Evolutionary conservation across 1,139 yeast species (phyloP).

Genomic region (Magnusiomyces paraingens): DNA sequence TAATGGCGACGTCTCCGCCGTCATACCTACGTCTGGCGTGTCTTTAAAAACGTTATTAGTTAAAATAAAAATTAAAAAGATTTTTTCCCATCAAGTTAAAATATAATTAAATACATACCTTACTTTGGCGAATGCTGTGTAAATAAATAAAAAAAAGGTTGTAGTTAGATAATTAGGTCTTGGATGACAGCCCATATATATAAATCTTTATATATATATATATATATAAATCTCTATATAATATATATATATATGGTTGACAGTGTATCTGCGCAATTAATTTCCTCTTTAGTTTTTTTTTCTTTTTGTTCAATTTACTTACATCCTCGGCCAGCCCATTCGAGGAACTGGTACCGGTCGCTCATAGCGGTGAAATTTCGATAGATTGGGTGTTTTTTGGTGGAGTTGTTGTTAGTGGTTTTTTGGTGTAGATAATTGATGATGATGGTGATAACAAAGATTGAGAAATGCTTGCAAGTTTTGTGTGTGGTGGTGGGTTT

Average conservation of each 20-base stretch:
- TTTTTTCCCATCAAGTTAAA: background rate
- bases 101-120: background rate
- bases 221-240: background rate
- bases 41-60: background rate
- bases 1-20: constrained; percentile 12
- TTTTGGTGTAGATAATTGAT: no score
- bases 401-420: background rate
- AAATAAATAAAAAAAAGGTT: background rate
- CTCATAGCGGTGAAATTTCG: background rate
- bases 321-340: constrained; percentile 14
- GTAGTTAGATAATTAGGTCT: background rate
- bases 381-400: background rate
- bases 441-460: no score
- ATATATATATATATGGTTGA: no score
- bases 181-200: background rate
- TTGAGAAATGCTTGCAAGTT: no score
- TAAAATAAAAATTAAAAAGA: background rate
- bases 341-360: constrained; percentile 3
- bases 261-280: no score
- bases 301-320: constrained; percentile 2
- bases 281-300: no score
- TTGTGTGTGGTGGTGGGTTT: no score
- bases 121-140: constrained; percentile 3
- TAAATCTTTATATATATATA: no score
- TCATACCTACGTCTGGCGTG: constrained; percentile 5